Conservation (phyloP, 176 grass and related monocot species). For the Oryza punctata region DNA sequence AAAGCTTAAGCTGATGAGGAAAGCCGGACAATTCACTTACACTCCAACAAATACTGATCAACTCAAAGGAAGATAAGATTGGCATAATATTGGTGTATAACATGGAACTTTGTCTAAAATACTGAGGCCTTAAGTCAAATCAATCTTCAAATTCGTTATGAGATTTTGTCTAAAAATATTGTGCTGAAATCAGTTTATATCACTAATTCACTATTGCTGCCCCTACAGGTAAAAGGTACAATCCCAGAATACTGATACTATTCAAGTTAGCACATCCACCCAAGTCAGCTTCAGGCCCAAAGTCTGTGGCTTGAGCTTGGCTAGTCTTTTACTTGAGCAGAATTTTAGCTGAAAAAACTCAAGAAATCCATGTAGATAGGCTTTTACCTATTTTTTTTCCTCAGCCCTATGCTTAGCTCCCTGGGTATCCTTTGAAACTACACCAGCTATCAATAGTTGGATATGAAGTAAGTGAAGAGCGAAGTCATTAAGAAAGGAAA, state of each 20-base stretch:
- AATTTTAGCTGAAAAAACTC: background rate
- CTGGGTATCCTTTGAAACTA: no score
- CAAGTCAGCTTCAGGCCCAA: background rate
- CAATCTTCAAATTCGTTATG: background rate
- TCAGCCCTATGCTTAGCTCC: no score
- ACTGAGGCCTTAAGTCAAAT: constrained; percentile 1
- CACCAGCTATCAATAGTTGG: no score
- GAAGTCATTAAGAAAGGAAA: no score
- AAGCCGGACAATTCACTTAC: no score
- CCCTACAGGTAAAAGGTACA: background rate
- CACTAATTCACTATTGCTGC: background rate
- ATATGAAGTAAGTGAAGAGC: no score
- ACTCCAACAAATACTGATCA: background rate
- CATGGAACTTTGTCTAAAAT: background rate
- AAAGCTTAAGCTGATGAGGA: no score
- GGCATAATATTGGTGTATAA: background rate
- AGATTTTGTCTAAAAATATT: background rate
- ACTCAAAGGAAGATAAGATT: constrained; percentile 25
- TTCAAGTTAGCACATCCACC: background rate
- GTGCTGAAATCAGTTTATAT: background rate
- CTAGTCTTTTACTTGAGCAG: background rate
- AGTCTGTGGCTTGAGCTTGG: background rate
- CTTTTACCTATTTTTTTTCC: background rate
- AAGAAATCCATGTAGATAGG: background rate
- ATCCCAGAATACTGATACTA: background rate